Base-by-base conservation (phyloP, 306 rosid species). In the Gynostemma pentaphyllum region DNA sequence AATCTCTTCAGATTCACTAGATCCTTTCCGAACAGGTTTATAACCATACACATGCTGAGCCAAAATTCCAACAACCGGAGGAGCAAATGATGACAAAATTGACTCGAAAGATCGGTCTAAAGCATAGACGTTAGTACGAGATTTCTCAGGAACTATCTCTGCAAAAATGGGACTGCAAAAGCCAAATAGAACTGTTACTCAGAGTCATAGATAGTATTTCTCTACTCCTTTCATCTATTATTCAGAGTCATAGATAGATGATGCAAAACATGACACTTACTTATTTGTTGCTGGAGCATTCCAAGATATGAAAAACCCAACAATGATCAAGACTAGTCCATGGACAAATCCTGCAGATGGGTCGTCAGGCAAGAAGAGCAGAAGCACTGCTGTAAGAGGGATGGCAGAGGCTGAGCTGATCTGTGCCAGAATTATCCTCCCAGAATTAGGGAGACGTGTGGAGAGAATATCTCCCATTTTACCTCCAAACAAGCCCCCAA, bases 401-500 rank as follows among this genome's bases (percentile, higher is more conserved):
- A 86, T 79, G 50, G 90, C 95, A 10, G 94, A 84, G 41, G 83
- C 88, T 9, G 99, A 92, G 79, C 99, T 92, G 76, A 88, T 84
- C 71, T 92, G 96, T 1, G 99, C 89, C 44, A 86, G 78, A 57
- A 88, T 75, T 37, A 88, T 86, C 88, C 95, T 88, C 67, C 99
- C 99, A 5, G 90, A 78, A 52, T 92, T 82, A 2, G 95, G 99
- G 51, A 80, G 74, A 40, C 50, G 85, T 11, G 52, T 70, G 26
- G 96, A 86, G 59, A 92, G 86, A 60, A 81, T 61, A 80, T 92
- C 96, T 40, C 96, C 96, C 85, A 86, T 83, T 68, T 71, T 81
- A 41, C 99, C 99, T 40, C 95, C 99, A 70, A 92, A 92, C 56
- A 92, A 74, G 40, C 95, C 94, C 29, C 99, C 99, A 55, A 86